Percentiles rank a stretch among this genome's conserved stretches.
These are phyloP conservation scores for Sporisorium scitamineum DNA, from an alignment of 1,284 basidiomycete genomes.

Conservation along the genomic window DNA sequence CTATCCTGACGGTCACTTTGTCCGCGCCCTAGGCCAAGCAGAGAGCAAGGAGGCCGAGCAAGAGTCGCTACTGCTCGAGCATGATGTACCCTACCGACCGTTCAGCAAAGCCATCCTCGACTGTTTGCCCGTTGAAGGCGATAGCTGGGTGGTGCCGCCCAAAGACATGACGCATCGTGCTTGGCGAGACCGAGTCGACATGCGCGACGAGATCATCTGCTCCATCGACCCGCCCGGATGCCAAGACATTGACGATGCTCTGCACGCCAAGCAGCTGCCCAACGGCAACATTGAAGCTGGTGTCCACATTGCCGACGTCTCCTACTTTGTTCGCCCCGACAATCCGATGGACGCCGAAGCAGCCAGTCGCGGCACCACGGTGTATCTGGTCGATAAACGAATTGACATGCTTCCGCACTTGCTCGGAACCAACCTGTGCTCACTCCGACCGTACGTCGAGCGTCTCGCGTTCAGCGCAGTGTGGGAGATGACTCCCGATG, in stretches of 20 bases:
- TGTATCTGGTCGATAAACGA: slow-evolving; percentile 97
- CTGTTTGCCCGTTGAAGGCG: slow-evolving; percentile 90
- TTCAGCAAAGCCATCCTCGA: slow-evolving; percentile 94
- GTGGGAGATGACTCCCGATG: slow-evolving; percentile 79
- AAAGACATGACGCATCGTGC: slow-evolving; percentile 74
- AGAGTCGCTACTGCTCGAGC: slow-evolving; percentile 92
- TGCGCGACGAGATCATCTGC: slow-evolving; percentile 88
- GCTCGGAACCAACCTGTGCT: slow-evolving; percentile 96
- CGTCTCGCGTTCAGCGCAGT: slow-evolving; percentile 94
- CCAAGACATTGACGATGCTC: slow-evolving; percentile 98
- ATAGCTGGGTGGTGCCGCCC: slow-evolving; percentile 89
- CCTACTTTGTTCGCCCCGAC: slow-evolving; percentile 92
- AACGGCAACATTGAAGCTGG: slow-evolving; percentile 98
- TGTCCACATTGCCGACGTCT: slow-evolving; percentile 98
- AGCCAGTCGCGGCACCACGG: slow-evolving; percentile 93
- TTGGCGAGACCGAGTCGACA: slow-evolving; percentile 90
- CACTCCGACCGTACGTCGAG: slow-evolving; percentile 91
- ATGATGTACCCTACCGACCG: slow-evolving; percentile 94
- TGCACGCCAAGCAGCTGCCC: slow-evolving; percentile 89
- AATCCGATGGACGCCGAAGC: slow-evolving; percentile 98
- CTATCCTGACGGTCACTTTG: slow-evolving; percentile 98
- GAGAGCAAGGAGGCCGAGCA: slow-evolving; percentile 97
- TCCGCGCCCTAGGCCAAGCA: slow-evolving; percentile 88
- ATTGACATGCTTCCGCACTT: slow-evolving; percentile 98
- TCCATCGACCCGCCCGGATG: slow-evolving; percentile 98